Evolutionary conservation across 176 grass and related monocot genomes (phyloP).

Genomic region (Pontederia paniculata): DNA sequence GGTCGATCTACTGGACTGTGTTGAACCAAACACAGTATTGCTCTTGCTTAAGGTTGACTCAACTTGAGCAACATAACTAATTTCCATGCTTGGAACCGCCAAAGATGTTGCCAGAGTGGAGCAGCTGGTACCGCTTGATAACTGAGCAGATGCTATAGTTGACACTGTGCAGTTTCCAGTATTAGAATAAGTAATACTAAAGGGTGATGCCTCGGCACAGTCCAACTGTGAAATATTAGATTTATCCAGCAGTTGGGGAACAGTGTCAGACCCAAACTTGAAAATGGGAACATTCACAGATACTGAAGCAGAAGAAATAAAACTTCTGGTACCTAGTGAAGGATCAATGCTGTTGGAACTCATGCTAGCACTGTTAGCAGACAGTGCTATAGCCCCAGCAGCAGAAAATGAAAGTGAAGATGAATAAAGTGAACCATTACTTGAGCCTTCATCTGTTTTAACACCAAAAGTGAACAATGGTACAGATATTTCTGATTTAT

Average conservation of each 20-base stretch:
- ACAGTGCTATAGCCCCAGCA: constrained; percentile 7
- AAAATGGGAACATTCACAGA: constrained; percentile 13
- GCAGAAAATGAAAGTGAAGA: constrained; percentile 11
- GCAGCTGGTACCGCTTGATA: constrained; percentile 14
- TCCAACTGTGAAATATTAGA: constrained; percentile 11
- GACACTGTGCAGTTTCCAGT: neutral
- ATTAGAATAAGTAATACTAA: neutral
- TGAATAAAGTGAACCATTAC: constrained; percentile 35
- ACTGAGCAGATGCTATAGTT: neutral
- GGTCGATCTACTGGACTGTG: constrained; percentile 26
- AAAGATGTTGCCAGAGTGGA: constrained; percentile 27
- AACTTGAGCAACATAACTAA: no score
- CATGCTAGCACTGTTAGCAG: constrained; percentile 17
- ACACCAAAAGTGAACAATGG: constrained; percentile 34
- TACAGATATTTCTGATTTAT: constrained; percentile 11
- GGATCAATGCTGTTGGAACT: constrained; percentile 3
- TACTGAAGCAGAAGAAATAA: constrained; percentile 13
- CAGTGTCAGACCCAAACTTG: constrained; percentile 26
- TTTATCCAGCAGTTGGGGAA: constrained; percentile 13
- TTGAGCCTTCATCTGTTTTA: constrained; percentile 24
- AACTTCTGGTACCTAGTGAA: constrained; percentile 20
- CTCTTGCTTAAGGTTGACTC: constrained; percentile 16
- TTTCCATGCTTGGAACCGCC: constrained; percentile 16
- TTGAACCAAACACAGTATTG: constrained; percentile 30
- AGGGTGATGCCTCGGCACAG: neutral